Evolutionary conservation across 345 rosid species (phyloP), one percentile per base, ranked within the genome.

Genomic region (Populus simonii): DNA sequence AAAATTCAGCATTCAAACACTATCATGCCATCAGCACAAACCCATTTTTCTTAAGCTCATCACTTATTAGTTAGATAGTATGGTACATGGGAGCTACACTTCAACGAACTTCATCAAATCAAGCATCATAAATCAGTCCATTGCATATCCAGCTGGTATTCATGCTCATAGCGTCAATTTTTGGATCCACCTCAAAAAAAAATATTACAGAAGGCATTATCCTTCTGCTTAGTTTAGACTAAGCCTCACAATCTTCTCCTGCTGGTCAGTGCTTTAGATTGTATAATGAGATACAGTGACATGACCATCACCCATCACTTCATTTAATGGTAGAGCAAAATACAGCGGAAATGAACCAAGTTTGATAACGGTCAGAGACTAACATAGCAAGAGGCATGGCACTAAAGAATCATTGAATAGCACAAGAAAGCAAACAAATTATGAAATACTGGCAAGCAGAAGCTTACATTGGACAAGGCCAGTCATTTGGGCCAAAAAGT

Each of bases 401-500:
- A 68, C 22, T 31, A 43, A 38, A 15, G 63, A 71, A 38, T 71
- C 33, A 38, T 23, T 66, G 63, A 53, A 31, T n/a, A 36, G 39
- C 51, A 73, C 51, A 73, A 47, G 17, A 39, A 70, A 78, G 27
- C 13, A 18, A 33, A 36, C 20, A 29, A 35, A 73, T 38, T 20
- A 74, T 7, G n/a, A 49, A 25, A 70, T 22, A n/a, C 12, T 18
- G 55, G 68, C 36, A 55, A n/a, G n/a, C 25, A 76, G 76, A 36
- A 69, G 73, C 97, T 89, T 94, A 96, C 99, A 96, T 96, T 61
- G 99, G 99, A 84, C 99, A 96, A 85, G 97, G 53, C 99, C 99
- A 96, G 84, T 96, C 99, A 86, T 96, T 96, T 65, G 98, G 99
- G 77, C 98, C 97, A 89, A 96, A 96, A 39, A 96, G 91, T 51